A percentile compares a stretch with the other conserved stretches of the same genome.
These are phyloP conservation scores for Durio zibethinus DNA, from an alignment of 345 rosid genomes.

Conservation along the genomic window DNA sequence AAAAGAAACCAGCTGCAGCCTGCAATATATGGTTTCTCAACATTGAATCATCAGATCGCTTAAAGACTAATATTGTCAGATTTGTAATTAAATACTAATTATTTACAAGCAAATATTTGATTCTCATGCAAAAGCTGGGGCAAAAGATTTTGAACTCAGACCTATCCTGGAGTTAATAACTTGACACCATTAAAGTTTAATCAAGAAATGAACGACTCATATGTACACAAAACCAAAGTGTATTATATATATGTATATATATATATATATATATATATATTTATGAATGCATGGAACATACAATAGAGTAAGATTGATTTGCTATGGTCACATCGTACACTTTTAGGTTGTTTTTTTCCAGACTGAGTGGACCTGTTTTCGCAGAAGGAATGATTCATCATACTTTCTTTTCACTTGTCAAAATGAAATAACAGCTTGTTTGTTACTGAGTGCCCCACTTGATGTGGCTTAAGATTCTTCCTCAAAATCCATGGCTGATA, in stretches of 20 bases:
- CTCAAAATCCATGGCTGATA: conserved; percentile 5
- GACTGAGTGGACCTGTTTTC: conserved; percentile 24
- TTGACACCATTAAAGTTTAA: background rate
- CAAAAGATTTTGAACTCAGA: background rate
- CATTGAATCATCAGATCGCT: background rate
- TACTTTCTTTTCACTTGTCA: conserved; percentile 29
- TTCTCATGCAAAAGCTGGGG: background rate
- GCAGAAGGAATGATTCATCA: conserved; percentile 25
- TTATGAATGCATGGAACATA: background rate
- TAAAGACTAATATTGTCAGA: background rate
- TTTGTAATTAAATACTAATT: background rate
- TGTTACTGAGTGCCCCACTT: conserved; percentile 31
- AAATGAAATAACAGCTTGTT: conserved; percentile 30
- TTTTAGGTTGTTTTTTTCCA: background rate
- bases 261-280: no score
- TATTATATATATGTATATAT: no score
- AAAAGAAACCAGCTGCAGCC: no score
- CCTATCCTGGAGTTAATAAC: background rate
- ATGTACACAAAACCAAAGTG: background rate
- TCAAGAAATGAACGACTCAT: background rate
- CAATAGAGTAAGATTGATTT: conserved; percentile 10
- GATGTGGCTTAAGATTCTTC: conserved; percentile 30
- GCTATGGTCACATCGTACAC: conserved; percentile 16
- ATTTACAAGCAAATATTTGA: background rate
- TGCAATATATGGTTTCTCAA: background rate